Percentiles rank a stretch among this genome's conserved stretches.
Evolutionary conservation across 2,329 filamentous ascomycete species (phyloP).

Genomic region (Geosmithia putterillii): DNA sequence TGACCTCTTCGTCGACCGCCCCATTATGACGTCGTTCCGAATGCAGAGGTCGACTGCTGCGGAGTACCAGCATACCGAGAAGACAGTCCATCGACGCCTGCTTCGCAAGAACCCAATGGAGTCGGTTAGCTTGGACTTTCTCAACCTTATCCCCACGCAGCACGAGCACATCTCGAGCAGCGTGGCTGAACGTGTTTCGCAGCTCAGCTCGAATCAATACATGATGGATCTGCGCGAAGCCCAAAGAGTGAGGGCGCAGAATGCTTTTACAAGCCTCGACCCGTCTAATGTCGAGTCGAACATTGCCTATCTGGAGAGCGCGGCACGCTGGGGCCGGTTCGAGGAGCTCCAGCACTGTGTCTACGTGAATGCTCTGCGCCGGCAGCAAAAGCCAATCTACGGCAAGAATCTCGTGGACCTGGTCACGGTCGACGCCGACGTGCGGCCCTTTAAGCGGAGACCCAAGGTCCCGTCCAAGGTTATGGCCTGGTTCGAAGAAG

Average conservation of each 20-base stretch:
- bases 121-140: conserved; percentile 58
- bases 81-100: conserved; percentile 54
- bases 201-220: conserved; percentile 57
- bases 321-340: conserved; percentile 54
- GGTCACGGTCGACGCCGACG: conserved; percentile 50
- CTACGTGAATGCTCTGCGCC: conserved; percentile 69
- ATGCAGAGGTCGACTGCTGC: conserved; percentile 71
- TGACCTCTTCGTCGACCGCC: conserved; percentile 88
- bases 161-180: conserved; percentile 52
- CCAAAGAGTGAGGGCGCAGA: conserved; percentile 50
- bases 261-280: conserved; percentile 42
- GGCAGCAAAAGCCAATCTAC: conserved; percentile 71
- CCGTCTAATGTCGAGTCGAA: conserved; percentile 57
- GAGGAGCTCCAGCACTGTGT: conserved; percentile 72
- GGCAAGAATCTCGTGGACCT: conserved; percentile 68
- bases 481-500: conserved; percentile 64
- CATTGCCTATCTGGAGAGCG: conserved; percentile 60
- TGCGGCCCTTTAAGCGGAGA: conserved; percentile 45
- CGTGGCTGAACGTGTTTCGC: conserved; percentile 42
- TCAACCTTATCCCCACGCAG: conserved; percentile 65
- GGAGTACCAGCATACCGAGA: conserved; percentile 62
- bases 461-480: conserved; percentile 50
- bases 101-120: conserved; percentile 50
- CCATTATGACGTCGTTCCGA: conserved; percentile 92
- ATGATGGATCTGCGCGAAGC: conserved; percentile 61